These are phyloP conservation scores for Aureobasidium sp. DNA, from an alignment of 2,329 filamentous ascomycete species.

Conservation along the genomic window DNA sequence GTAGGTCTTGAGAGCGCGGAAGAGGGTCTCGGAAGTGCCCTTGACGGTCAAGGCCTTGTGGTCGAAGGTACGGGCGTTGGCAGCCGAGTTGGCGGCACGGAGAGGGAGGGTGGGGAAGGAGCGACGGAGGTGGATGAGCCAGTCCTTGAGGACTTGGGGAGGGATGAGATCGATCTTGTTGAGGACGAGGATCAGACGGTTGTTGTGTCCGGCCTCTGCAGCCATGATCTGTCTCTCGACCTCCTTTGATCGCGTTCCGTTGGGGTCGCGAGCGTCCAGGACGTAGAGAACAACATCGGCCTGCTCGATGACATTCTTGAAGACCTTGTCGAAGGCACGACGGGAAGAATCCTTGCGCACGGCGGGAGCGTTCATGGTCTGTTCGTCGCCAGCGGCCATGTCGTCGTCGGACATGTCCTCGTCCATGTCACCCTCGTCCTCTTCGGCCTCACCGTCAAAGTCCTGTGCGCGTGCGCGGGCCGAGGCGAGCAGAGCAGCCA, in stretches of 20 bases:
- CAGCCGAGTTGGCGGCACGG: slow-evolving; percentile 69
- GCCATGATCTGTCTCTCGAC: slow-evolving; percentile 88
- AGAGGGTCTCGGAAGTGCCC: slow-evolving; percentile 73
- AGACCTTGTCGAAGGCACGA: slow-evolving; percentile 88
- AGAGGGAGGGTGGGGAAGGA: slow-evolving; percentile 89
- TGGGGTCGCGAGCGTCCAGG: slow-evolving; percentile 82
- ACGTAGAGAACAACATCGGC: slow-evolving; percentile 91
- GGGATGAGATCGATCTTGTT: slow-evolving; percentile 96
- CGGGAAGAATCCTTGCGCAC: slow-evolving; percentile 55
- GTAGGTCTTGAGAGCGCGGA: slow-evolving; percentile 84
- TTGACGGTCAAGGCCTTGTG: slow-evolving; percentile 83
- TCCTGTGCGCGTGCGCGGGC: slow-evolving; percentile 68
- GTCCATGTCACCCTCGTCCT: slow-evolving; percentile 49
- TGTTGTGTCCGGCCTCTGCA: slow-evolving; percentile 63
- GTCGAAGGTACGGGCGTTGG: slow-evolving; percentile 85
- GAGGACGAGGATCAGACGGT: slow-evolving; percentile 80
- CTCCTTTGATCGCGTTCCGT: slow-evolving; percentile 81
- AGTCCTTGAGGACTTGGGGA: slow-evolving; percentile 68
- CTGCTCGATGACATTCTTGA: slow-evolving; percentile 83
- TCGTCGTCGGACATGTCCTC: slow-evolving; percentile 38
- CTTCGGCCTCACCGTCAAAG: slow-evolving; percentile 56
- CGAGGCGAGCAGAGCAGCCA: slow-evolving; percentile 83
- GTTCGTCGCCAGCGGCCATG: slow-evolving; percentile 38
- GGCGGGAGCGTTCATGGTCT: slow-evolving; percentile 20
- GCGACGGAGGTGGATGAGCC: slow-evolving; percentile 74